Evolutionary conservation across 176 grass and related monocot genomes (phyloP).

Genomic region (bread wheat (Triticum aestivum)): DNA sequence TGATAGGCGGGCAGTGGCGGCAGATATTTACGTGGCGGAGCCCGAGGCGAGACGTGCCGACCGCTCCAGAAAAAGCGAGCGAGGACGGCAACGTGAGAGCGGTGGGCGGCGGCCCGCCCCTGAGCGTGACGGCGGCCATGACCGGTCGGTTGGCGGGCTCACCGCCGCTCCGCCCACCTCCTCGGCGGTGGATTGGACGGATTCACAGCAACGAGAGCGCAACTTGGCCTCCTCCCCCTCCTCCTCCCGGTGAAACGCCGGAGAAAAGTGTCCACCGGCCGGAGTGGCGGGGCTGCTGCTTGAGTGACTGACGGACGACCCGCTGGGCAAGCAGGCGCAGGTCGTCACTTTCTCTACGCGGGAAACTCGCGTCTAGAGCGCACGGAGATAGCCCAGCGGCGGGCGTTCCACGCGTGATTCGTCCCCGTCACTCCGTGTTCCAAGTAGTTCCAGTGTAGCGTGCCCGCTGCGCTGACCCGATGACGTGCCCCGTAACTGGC

Average conservation of each 20-base stretch:
- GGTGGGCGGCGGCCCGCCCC: too few species aligned
- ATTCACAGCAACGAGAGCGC: neutral
- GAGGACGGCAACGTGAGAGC: neutral
- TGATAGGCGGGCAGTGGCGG: constrained; percentile 6
- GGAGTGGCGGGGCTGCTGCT: too few species aligned
- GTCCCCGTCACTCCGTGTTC: too few species aligned
- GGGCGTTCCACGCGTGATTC: neutral
- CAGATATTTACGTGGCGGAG: neutral
- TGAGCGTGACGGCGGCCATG: too few species aligned
- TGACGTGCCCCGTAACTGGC: too few species aligned
- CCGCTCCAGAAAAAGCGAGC: neutral
- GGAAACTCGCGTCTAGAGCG: neutral
- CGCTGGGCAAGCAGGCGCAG: neutral
- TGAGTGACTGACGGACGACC: neutral
- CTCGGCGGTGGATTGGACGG: neutral
- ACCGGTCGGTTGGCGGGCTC: neutral
- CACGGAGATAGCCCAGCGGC: too few species aligned
- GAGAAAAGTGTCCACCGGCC: too few species aligned
- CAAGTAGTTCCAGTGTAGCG: too few species aligned
- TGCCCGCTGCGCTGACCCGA: too few species aligned
- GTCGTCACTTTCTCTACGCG: neutral
- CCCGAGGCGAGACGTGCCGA: neutral
- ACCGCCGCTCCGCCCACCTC: neutral
- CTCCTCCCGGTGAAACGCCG: too few species aligned
- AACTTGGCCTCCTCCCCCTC: neutral